A percentile compares a stretch with the other conserved stretches of the same genome.
Evolutionary conservation across 2,329 filamentous ascomycete genomes (phyloP).

Genomic region (Coccinonectria pachysandricola): DNA sequence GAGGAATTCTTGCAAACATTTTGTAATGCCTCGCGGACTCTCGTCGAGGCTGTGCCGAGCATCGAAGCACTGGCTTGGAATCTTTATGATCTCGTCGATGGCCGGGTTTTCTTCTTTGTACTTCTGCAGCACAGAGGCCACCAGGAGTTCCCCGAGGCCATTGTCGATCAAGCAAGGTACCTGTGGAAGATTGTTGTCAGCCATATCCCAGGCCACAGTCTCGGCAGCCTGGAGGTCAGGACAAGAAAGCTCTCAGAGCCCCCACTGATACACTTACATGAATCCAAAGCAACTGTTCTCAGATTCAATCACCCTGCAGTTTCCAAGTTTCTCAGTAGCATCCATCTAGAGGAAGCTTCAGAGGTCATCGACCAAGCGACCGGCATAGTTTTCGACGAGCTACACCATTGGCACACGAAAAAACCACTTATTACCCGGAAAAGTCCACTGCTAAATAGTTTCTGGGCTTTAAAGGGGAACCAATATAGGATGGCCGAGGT

Average conservation of each 20-base stretch:
- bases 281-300: no score
- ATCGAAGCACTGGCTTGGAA: conserved; percentile 13
- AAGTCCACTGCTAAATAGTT: conserved; percentile 11
- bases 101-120: conserved; percentile 18
- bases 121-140: conserved; percentile 6
- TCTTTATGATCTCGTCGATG: conserved; percentile 24
- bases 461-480: conserved; percentile 34
- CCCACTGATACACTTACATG: no score
- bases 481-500: conserved; percentile 61
- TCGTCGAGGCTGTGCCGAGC: conserved; percentile 3
- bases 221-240: no score
- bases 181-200: conserved; percentile 3
- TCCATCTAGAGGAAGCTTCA: conserved; percentile 26
- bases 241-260: no score
- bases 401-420: conserved; percentile 53
- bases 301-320: conserved; percentile 38
- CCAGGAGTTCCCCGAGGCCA: not conserved
- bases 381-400: conserved; percentile 33
- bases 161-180: conserved; percentile 2
- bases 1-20: conserved; percentile 4
- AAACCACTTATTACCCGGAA: conserved; percentile 39
- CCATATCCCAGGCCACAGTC: no score
- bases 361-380: conserved; percentile 14
- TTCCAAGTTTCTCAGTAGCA: conserved; percentile 32
- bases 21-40: conserved; percentile 13